phyloP scores from a whole-genome alignment of 78 protist species.

The Cavenderia fasciculata region DNA sequence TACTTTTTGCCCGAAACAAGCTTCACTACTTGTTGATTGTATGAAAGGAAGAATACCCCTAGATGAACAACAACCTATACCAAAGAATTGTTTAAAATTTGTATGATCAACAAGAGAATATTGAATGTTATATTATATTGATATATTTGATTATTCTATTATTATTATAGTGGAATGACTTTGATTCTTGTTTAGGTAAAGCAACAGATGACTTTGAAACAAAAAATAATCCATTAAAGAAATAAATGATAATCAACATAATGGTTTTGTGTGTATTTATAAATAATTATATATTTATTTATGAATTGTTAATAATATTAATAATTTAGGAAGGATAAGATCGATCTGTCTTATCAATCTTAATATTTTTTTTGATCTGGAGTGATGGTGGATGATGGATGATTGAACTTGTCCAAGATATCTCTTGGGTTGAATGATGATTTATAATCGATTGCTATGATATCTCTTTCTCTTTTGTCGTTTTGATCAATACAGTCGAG shows the following conservation, averaged over 20 bases:
- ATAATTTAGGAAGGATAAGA: not conserved
- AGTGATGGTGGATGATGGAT: not conserved
- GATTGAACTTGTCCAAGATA: no score
- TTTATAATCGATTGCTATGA: no score
- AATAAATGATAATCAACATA: not conserved
- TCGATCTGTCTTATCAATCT: not conserved
- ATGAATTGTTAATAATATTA: not conserved
- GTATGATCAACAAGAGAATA: not conserved
- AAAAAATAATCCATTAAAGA: not conserved
- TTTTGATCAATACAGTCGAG: not conserved
- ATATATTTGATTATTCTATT: not conserved
- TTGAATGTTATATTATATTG: not conserved
- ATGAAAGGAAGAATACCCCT: conserved; percentile 11
- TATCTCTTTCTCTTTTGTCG: not conserved
- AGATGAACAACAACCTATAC: not conserved
- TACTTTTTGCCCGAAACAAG: conserved; percentile 38
- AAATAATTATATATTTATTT: not conserved
- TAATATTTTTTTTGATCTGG: not conserved
- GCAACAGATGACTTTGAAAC: conserved; percentile 30
- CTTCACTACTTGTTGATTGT: conserved; percentile 15
- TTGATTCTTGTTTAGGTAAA: conserved; percentile 35
- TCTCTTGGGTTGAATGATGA: no score
- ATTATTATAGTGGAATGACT: conserved; percentile 14
- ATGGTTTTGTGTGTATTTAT: not conserved
- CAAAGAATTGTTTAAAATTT: not conserved